Base-by-base conservation (phyloP, 306 rosid species). In the Mimosa pudica region DNA sequence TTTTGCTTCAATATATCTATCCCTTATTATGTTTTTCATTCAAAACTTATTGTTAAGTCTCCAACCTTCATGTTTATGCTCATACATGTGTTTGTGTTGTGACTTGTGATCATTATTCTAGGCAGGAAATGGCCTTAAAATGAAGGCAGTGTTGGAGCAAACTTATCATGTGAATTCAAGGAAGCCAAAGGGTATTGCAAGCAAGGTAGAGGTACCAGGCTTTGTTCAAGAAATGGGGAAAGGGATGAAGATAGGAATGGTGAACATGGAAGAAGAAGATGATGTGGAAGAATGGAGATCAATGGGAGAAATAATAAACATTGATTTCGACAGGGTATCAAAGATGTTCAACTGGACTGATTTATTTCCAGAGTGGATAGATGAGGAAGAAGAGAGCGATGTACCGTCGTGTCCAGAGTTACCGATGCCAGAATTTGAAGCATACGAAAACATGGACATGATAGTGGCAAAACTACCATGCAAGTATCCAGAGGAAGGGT, bases 341-440 rank as follows among this genome's bases (percentile, higher is more conserved):
- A 67, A 88, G 52, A 36, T 68, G 44, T 93, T 95, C 87, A 89
- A 95, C 51, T 95, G 99, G 99, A 89, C 92, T 8, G 94, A 95
- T 30, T 78, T 95, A 68, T 95, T 89, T 72, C 99, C 99, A 0
- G 99, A 95, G 81, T 95, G 98, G 97, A 87, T 95, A 30, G 99
- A 95, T 16, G 98, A 95, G 63, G 99, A 95, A 70, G 99, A 95
- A 86, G 99, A 89, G 32, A 86, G 82, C 7, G 97, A 95, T 1
- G 97, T 92, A 1, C 90, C 97, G 10, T 51, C 89, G 0, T 95
- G 99, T 41, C 99, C 99, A 0, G 98, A 93, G 79, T 73, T 95
- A 63, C 91, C 98, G 8, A 91, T 95, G 92, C 97, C 99, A 3
- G 90, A 95, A 0, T 82, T 85, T 3, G 61, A 18, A 57, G 46